These are phyloP conservation scores for Chaetomium fimeti DNA, from an alignment of 495 filamentous ascomycete species.

Conservation along the genomic window DNA sequence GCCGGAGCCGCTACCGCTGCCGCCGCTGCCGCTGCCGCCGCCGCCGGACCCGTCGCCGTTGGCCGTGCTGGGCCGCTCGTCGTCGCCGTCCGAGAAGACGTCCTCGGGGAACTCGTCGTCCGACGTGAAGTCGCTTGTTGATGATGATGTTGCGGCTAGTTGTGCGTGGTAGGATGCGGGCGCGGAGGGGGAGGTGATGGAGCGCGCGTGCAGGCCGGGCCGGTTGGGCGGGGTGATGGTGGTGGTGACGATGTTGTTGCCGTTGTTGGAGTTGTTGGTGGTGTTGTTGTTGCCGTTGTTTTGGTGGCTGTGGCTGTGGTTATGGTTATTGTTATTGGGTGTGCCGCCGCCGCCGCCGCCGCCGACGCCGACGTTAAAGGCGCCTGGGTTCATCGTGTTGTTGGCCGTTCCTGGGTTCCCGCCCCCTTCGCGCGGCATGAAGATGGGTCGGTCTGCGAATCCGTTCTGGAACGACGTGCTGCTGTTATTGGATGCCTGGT, in stretches of 20 bases:
- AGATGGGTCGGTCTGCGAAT: conserved; percentile 69
- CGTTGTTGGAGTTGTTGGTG: conserved; percentile 1
- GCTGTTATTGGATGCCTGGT: conserved; percentile 60
- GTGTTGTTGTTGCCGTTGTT: too few relatives aligned
- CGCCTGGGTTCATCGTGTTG: conserved; percentile 63
- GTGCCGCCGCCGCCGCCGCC: conserved; percentile 2
- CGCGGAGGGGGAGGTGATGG: conserved; percentile 66
- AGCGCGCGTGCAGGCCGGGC: conserved; percentile 65
- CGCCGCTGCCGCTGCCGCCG: too few relatives aligned
- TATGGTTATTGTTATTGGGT: neutral
- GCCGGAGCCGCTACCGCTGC: too few relatives aligned
- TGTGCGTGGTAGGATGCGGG: conserved; percentile 56
- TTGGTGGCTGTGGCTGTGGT: neutral
- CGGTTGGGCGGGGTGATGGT: conserved; percentile 30
- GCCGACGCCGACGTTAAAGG: conserved; percentile 46
- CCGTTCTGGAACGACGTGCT: conserved; percentile 76
- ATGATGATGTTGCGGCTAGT: conserved; percentile 34
- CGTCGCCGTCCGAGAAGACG: conserved; percentile 54
- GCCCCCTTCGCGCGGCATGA: conserved; percentile 44
- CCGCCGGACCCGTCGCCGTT: conserved; percentile 23
- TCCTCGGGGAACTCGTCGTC: conserved; percentile 51
- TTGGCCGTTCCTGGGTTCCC: conserved; percentile 22
- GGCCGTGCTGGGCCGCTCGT: conserved; percentile 43
- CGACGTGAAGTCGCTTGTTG: conserved; percentile 53
- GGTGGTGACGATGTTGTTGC: neutral